Conservation (phyloP, 805 yeast species). For the Metschnikowia arizonensis region DNA sequence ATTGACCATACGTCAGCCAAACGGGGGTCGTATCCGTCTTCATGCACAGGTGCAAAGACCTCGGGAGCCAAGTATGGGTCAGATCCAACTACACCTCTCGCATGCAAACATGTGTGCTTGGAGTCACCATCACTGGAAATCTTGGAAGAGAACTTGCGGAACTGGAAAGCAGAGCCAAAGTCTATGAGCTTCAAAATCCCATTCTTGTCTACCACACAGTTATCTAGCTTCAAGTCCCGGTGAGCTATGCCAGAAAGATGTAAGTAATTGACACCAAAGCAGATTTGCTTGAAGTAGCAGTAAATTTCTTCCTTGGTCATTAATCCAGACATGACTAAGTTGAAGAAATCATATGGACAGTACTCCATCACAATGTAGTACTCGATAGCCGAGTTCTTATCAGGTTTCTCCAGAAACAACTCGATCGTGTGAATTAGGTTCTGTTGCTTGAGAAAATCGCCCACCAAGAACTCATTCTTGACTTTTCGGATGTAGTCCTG, state of each 20-base stretch:
- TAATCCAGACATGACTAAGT: conserved; percentile 84
- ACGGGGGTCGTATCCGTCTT: conserved; percentile 71
- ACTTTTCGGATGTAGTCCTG: conserved; percentile 74
- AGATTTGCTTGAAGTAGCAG: conserved; percentile 81
- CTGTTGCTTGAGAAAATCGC: conserved; percentile 66
- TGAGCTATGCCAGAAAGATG: conserved; percentile 87
- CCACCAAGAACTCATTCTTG: conserved; percentile 76
- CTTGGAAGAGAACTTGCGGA: conserved; percentile 48
- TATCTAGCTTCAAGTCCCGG: conserved; percentile 87
- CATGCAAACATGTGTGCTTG: conserved; percentile 49
- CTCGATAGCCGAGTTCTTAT: conserved; percentile 19
- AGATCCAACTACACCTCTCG: conserved; percentile 88
- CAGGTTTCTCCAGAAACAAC: conserved; percentile 55
- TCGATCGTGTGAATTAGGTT: conserved; percentile 81
- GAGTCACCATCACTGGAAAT: conserved; percentile 30
- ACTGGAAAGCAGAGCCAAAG: conserved; percentile 88
- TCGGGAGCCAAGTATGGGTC: conserved; percentile 97
- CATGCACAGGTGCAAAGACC: conserved; percentile 46
- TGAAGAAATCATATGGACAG: conserved; percentile 87
- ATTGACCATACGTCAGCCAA: conserved; percentile 90
- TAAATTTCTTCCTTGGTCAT: conserved; percentile 66
- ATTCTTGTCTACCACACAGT: conserved; percentile 72
- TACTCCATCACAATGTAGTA: conserved; percentile 86
- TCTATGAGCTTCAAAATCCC: conserved; percentile 87
- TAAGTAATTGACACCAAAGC: conserved; percentile 68